Evolutionary conservation across 352 stramenopile genomes (phyloP), one percentile per base, ranked within the genome.

Genomic region (Phytophthora vignae): DNA sequence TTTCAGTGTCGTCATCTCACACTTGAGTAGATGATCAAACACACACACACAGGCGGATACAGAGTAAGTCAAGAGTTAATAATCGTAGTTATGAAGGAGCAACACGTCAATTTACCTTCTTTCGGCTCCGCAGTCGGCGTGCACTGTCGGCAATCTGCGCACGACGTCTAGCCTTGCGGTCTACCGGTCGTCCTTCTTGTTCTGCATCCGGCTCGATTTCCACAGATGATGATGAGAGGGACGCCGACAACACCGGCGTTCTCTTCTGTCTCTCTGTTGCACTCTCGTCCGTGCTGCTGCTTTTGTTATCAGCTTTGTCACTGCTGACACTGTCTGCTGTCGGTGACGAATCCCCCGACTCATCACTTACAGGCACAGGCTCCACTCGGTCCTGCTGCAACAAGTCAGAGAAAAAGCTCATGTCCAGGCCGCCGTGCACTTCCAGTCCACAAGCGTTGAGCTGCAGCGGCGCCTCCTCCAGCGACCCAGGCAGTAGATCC

Each of bases 131-230:
- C 44, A 85, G 78, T 33, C 81, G 78, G 4, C 78, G 81, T 8
- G 78, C 77, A 63, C 81, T 88, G 56, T 71, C 84, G 4, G 78
- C 81, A 27, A 88, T 69, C 22, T 88, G 81, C 25, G 80, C 73
- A 49, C 81, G 60, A 3, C 78, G 81, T 64, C 74, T 76, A 4
- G 71, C 73, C 22, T 81, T 83, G 62, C 76, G 79, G 11, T 86
- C 78, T 1, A 69, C 40, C 8, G 46, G 1, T 33, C n/a, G 9
- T 19, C 21, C 40, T 44, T 71, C 54, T 19, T 62, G n/a, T 14
- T 80, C 33, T 21, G 49, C 46, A 38, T 83, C 64, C 1, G 25
- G 22, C 31, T 68, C 64, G 10, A 50, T 46, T 36, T 73, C 59
- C 4, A 60, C 46, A 1, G 56, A 42, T 11, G 57, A 69, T 1